These are phyloP conservation scores for Xylariaceae sp. DNA, from an alignment of 2,329 filamentous ascomycete species.

Conservation along the genomic window DNA sequence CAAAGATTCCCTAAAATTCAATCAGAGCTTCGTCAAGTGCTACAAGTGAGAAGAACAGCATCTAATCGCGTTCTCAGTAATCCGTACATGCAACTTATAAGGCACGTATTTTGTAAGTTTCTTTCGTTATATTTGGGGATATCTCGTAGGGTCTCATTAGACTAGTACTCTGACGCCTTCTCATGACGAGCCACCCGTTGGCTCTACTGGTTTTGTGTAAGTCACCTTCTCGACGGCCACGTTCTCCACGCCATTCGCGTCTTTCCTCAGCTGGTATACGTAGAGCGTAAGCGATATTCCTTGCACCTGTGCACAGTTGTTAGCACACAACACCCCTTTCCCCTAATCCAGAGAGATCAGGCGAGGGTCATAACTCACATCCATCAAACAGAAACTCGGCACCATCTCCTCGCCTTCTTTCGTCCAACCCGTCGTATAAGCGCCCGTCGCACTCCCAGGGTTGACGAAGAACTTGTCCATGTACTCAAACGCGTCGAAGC, in stretches of 20 bases:
- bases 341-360: not conserved
- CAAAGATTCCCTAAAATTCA: too few species aligned
- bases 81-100: too few species aligned
- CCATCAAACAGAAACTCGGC: conserved; percentile 95
- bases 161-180: conserved; percentile 26
- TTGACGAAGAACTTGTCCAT: conserved; percentile 72
- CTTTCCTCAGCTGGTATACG: conserved; percentile 80
- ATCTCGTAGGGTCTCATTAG: conserved; percentile 17
- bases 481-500: conserved; percentile 66
- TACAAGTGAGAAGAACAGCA: not conserved
- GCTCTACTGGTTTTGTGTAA: conserved; percentile 69
- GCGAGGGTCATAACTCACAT: conserved; percentile 58
- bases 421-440: conserved; percentile 54
- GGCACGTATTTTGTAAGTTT: not conserved
- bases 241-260: conserved; percentile 69
- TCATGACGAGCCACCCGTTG: conserved; percentile 45
- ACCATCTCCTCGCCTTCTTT: conserved; percentile 64
- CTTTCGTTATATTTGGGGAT: conserved; percentile 13
- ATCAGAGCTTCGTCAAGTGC: not conserved
- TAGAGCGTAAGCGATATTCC: conserved; percentile 93
- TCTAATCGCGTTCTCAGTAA: not conserved
- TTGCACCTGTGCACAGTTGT: conserved; percentile 61
- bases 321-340: not conserved
- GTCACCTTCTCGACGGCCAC: conserved; percentile 83
- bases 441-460: conserved; percentile 61